Percentiles rank a stretch among this genome's conserved stretches.
Evolutionary conservation across 2,329 filamentous ascomycete genomes (phyloP).

Genomic region (Fusarium piperis): DNA sequence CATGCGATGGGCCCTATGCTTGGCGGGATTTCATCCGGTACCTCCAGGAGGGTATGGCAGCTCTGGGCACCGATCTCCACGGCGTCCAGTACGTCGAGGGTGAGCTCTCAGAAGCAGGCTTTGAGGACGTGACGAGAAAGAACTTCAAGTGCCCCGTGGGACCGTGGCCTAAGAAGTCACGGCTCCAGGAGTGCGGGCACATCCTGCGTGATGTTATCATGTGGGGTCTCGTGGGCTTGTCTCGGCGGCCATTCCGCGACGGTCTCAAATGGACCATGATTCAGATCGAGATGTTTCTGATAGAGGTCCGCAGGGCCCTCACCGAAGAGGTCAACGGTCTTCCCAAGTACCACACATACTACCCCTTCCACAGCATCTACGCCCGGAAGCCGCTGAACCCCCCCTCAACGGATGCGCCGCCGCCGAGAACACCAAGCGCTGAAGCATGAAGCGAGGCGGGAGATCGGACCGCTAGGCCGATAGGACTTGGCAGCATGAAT

Average conservation of each 20-base stretch:
- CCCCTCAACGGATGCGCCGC: neutral
- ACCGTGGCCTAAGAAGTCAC: constrained; percentile 56
- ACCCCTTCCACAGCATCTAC: constrained; percentile 52
- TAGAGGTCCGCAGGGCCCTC: constrained; percentile 54
- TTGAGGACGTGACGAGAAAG: constrained; percentile 52
- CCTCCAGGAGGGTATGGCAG: constrained; percentile 52
- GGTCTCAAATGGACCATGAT: constrained; percentile 53
- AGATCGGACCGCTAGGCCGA: neutral
- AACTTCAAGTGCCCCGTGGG: constrained; percentile 60
- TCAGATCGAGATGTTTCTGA: constrained; percentile 56
- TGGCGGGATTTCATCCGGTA: constrained; percentile 57
- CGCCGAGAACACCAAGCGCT: neutral
- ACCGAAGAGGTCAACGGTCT: constrained; percentile 47
- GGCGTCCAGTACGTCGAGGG: constrained; percentile 49
- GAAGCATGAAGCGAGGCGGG: neutral
- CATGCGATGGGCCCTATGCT: constrained; percentile 56
- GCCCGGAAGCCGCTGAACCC: constrained; percentile 49
- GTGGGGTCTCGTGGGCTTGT: constrained; percentile 52
- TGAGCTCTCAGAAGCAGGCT: constrained; percentile 54
- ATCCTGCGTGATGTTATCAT: constrained; percentile 56
- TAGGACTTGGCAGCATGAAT: neutral
- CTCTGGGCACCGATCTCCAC: constrained; percentile 54
- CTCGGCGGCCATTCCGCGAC: constrained; percentile 51
- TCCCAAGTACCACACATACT: constrained; percentile 51
- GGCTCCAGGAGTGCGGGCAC: constrained; percentile 56